These are phyloP conservation scores for Lomentospora prolificans DNA, from an alignment of 2,329 filamentous ascomycete genomes.

Conservation along the genomic window DNA sequence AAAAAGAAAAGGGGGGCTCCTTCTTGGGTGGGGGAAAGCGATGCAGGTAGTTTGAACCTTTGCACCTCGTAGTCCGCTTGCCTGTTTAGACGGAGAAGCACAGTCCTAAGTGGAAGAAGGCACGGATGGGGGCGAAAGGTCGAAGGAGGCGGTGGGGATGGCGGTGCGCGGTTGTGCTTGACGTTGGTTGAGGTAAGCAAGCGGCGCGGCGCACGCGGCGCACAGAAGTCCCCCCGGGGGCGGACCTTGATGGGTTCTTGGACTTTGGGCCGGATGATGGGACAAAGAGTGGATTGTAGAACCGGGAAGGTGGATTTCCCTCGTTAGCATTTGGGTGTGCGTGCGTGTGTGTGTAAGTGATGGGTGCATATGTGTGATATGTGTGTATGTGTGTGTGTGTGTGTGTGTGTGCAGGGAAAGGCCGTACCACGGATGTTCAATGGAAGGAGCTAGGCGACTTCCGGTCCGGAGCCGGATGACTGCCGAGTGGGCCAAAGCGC, in stretches of 20 bases:
- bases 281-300: neutral
- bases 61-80: neutral
- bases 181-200: neutral
- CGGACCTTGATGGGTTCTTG: neutral
- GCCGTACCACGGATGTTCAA: too few species aligned
- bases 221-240: neutral
- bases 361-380: too few species aligned
- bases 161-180: neutral
- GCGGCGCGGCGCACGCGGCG: neutral
- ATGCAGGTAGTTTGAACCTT: neutral
- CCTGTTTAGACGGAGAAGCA: neutral
- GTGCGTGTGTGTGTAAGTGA: too few species aligned
- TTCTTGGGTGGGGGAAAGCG: neutral
- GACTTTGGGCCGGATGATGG: neutral
- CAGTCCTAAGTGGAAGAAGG: neutral
- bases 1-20: neutral
- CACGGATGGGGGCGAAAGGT: neutral
- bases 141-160: too few species aligned
- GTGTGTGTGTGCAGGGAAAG: too few species aligned
- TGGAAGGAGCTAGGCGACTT: too few species aligned
- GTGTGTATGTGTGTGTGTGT: too few species aligned
- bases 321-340: neutral
- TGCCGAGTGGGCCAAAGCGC: too few species aligned
- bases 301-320: slow-evolving; percentile 2
- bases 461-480: too few species aligned